These are phyloP conservation scores for Balansia obtecta DNA, from an alignment of 2,329 filamentous ascomycete species.

Conservation along the genomic window DNA sequence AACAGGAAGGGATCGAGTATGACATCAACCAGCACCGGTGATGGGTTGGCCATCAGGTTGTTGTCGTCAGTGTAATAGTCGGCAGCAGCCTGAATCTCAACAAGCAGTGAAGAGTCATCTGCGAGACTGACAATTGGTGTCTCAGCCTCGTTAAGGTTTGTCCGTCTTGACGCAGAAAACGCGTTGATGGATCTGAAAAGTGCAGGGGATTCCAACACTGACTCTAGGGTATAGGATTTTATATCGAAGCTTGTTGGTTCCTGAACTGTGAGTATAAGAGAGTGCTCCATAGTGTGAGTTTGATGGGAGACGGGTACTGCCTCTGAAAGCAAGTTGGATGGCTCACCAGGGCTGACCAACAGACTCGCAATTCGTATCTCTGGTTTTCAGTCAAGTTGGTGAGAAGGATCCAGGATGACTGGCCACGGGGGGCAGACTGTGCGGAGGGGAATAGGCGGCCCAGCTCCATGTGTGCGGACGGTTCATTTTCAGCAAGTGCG, in stretches of 20 bases:
- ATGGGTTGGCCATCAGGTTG: constrained; percentile 62
- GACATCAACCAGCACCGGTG: constrained; percentile 63
- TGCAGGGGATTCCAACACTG: constrained; percentile 48
- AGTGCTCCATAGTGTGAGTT: background rate
- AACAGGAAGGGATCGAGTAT: constrained; percentile 78
- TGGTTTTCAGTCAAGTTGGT: constrained; percentile 55
- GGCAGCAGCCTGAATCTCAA: constrained; percentile 64
- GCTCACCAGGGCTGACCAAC: constrained; percentile 85
- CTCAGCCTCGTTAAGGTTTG: background rate
- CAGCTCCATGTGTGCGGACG: constrained; percentile 49
- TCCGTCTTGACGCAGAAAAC: constrained; percentile 43
- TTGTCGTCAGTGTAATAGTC: constrained; percentile 72
- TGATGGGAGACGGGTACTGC: too few species aligned
- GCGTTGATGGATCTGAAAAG: constrained; percentile 52
- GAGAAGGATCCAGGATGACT: constrained; percentile 68
- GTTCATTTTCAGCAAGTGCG: constrained; percentile 45
- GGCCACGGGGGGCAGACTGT: constrained; percentile 34
- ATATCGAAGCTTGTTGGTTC: constrained; percentile 76
- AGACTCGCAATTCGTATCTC: constrained; percentile 83
- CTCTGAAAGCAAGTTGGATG: background rate
- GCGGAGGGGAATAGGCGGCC: constrained; percentile 46
- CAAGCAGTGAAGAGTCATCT: constrained; percentile 44
- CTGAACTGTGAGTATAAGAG: constrained; percentile 32
- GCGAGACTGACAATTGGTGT: background rate
- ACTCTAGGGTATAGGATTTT: constrained; percentile 46